A percentile compares a stretch with the other conserved stretches of the same genome.
phyloP scores from a whole-genome alignment of 331 rosid species.

The Pyrus hybrid region DNA sequence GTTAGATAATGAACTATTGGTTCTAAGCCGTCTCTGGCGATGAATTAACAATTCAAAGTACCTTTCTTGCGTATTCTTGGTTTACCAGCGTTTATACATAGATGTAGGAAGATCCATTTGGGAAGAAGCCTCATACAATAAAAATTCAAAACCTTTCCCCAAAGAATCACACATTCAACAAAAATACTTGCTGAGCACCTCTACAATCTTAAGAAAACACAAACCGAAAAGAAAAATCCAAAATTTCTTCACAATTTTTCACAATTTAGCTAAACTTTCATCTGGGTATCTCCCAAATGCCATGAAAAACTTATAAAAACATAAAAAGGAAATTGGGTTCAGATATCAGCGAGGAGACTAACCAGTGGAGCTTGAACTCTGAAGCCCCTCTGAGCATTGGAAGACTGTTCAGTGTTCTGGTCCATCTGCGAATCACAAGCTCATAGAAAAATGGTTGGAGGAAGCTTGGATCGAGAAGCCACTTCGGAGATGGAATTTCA shows the following conservation, averaged over 20 bases:
- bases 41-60: too few relatives aligned
- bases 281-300: constrained; percentile 21
- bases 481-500: constrained; percentile 25
- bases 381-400: constrained; percentile 62
- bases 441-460: constrained; percentile 26
- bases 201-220: not conserved
- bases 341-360: constrained; percentile 20
- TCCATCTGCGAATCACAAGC: constrained; percentile 52
- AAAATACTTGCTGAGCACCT: not conserved
- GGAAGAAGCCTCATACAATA: not conserved
- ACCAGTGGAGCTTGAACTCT: constrained; percentile 99
- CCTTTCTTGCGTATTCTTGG: too few relatives aligned
- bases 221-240: not conserved
- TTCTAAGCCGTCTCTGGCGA: too few relatives aligned
- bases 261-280: constrained; percentile 2
- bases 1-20: too few relatives aligned
- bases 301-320: not conserved
- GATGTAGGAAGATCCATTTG: too few relatives aligned
- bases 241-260: not conserved
- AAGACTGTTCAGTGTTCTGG: constrained; percentile 50
- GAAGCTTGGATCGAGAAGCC: constrained; percentile 40
- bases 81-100: too few relatives aligned
- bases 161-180: not conserved
- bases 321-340: not conserved
- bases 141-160: not conserved